These are phyloP conservation scores for Alternaria arborescens DNA, from an alignment of 2,329 filamentous ascomycete species.

Conservation along the genomic window DNA sequence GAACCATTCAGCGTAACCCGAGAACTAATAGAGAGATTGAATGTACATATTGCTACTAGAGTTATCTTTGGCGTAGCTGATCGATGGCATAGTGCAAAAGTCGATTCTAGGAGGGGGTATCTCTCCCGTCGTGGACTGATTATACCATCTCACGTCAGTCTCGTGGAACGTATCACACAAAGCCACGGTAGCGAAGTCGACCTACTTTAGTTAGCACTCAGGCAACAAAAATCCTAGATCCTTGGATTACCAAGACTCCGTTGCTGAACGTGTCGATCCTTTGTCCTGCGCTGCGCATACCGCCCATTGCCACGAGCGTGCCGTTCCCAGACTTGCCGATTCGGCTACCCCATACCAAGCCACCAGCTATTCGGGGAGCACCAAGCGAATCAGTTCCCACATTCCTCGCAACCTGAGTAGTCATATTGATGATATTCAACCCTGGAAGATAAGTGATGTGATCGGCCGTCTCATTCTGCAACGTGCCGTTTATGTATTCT, in stretches of 20 bases:
- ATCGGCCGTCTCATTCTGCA: background rate
- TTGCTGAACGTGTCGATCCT: conserved; percentile 14
- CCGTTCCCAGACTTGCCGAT: background rate
- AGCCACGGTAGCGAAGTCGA: conserved; percentile 39
- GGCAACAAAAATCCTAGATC: no score
- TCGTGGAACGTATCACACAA: conserved; percentile 51
- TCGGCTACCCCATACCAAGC: background rate
- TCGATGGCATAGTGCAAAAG: conserved; percentile 51
- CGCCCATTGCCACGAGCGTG: background rate
- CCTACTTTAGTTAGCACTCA: conserved; percentile 3
- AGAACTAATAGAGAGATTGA: no score
- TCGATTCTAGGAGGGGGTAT: conserved; percentile 55
- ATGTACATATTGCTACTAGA: conserved; percentile 57
- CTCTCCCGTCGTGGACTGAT: conserved; percentile 53
- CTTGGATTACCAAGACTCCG: background rate
- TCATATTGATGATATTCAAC: background rate
- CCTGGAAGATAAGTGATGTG: background rate
- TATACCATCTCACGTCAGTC: conserved; percentile 53
- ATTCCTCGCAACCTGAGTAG: background rate
- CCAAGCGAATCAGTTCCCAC: background rate
- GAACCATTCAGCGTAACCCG: background rate
- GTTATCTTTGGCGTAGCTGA: conserved; percentile 55
- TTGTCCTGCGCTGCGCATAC: background rate
- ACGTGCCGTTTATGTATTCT: conserved; percentile 1
- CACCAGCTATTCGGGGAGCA: background rate